Conservation (phyloP, 495 filamentous ascomycete species). For the Xylaria scruposa region DNA sequence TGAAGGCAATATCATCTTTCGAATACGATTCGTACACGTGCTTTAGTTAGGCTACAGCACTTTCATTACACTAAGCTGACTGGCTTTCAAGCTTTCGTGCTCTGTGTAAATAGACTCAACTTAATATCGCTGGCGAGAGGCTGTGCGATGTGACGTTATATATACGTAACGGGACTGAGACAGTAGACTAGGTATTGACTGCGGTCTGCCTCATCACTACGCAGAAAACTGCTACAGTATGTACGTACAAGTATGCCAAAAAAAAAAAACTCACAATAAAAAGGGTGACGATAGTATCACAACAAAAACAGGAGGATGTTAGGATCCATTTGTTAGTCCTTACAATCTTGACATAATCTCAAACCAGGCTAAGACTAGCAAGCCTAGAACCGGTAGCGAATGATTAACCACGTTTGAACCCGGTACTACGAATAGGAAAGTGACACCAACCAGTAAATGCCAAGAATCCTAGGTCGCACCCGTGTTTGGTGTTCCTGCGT, state of each 20-base stretch:
- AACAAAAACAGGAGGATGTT: neutral
- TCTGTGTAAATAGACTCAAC: too few relatives aligned
- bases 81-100: neutral
- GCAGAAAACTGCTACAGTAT: neutral
- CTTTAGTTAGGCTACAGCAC: neutral
- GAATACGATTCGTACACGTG: neutral
- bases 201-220: neutral
- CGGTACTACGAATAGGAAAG: neutral
- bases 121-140: too few relatives aligned
- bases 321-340: neutral
- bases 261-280: neutral
- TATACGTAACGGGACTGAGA: neutral
- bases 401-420: neutral
- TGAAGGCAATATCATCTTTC: neutral
- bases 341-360: constrained; percentile 14
- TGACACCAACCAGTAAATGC: neutral
- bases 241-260: neutral
- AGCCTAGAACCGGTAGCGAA: neutral
- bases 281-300: neutral
- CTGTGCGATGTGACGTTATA: neutral
- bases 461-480: constrained; percentile 4
- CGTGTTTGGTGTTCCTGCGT: constrained; percentile 9
- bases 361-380: neutral
- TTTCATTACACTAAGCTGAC: neutral
- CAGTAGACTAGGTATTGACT: neutral